Evolutionary conservation across 1,284 basidiomycete species (phyloP), one percentile per base, ranked within the genome.

Genomic region (Microbotryum silenes-acaulis): DNA sequence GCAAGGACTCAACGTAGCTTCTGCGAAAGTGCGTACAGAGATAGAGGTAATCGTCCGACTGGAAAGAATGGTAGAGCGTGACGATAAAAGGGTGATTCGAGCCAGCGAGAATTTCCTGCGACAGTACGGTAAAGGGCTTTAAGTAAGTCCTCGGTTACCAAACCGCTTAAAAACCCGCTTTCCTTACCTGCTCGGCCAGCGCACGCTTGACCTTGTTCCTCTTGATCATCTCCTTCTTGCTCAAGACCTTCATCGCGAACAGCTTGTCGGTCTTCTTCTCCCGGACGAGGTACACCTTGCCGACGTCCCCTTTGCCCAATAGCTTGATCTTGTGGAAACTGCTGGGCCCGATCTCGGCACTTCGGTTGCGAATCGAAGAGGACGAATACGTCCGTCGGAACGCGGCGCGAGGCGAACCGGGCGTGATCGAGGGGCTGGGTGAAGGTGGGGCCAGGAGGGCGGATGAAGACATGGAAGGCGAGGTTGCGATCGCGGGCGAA

Each of bases 41-140:
- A 77, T 96, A 97, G 37, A 97, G 83, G 77, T 93, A 94, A 65
- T 90, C 88, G 70, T 91, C 88, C n/a, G 91, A 94, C 77, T 97
- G 93, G 81, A 97, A 97, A 14, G 92, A 94, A 77, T 97, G 92
- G 78, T 94, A 89, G 46, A 97, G 83, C 21, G 92, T 97, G 72
- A 97, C 92, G 75, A 97, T 97, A 80, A 97, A 97, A 1, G 92
- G 92, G 76, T 97, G 93, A 74, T 97, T 97, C 37, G 92, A 88
- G 23, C 90, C 92, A 2, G 92, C 91, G 31, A 97, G 81, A 70
- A 97, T 97, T 77, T 96, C 93, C 73, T 76, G 67, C 16, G 21
- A 50, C 16, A 47, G 27, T 47, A 21, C 9, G 5, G 16, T 2
- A 48, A 29, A 47, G 21, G 31, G 37, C 3, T 23, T 25, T 7